Percentiles rank a stretch among this genome's conserved stretches.
Conservation (phyloP, 2,329 filamentous ascomycete species). For the Raffaelea albimanens region DNA sequence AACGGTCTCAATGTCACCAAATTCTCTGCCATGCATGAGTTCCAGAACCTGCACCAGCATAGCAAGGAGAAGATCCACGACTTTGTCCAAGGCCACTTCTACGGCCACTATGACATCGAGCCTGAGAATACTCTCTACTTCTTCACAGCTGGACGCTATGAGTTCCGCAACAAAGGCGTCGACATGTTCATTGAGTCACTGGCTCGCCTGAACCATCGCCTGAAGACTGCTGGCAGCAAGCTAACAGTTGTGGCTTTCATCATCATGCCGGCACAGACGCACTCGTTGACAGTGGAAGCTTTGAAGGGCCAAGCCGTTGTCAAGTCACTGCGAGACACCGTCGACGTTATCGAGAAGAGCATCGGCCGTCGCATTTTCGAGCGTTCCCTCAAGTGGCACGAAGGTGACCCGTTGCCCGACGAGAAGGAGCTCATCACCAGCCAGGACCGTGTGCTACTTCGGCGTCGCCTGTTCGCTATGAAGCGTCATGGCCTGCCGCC, state of each 20-base stretch:
- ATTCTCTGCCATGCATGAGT: constrained; percentile 96
- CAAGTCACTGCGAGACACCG: constrained; percentile 88
- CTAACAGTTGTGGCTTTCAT: constrained; percentile 95
- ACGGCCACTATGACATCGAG: constrained; percentile 95
- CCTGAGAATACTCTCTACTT: constrained; percentile 95
- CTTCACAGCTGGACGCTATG: constrained; percentile 94
- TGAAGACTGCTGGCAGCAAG: constrained; percentile 78
- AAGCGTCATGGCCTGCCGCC: constrained; percentile 84
- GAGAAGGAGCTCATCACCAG: constrained; percentile 92
- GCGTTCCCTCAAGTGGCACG: constrained; percentile 88
- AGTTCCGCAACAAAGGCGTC: constrained; percentile 96
- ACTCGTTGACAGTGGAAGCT: constrained; percentile 88
- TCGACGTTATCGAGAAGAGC: constrained; percentile 84
- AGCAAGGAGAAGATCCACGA: constrained; percentile 98
- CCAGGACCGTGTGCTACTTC: constrained; percentile 85
- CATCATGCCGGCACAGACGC: constrained; percentile 96
- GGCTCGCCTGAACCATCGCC: constrained; percentile 84
- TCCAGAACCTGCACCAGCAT: constrained; percentile 94
- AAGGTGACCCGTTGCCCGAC: constrained; percentile 86
- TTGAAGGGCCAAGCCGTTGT: constrained; percentile 95
- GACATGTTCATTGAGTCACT: constrained; percentile 99
- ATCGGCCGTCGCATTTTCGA: constrained; percentile 93
- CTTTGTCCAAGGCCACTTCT: constrained; percentile 96
- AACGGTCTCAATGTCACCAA: constrained; percentile 98
- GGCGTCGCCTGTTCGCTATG: constrained; percentile 90